phyloP scores from a whole-genome alignment of 129 eudicot genomes.

The Flaveria linearis region DNA sequence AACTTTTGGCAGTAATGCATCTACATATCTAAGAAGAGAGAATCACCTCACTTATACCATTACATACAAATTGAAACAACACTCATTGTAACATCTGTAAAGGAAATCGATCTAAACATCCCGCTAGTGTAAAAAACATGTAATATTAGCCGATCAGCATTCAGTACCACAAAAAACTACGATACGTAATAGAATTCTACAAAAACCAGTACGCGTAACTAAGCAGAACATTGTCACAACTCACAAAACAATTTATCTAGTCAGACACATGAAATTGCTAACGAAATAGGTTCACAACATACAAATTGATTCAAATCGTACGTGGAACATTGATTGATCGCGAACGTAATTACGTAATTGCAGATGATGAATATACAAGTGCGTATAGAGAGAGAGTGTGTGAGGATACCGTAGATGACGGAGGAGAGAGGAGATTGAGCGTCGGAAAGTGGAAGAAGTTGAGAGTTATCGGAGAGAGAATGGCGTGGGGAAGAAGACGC shows the following conservation, averaged over 20 bases:
- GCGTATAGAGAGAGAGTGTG: neutral
- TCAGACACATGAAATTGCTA: neutral
- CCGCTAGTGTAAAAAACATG: neutral
- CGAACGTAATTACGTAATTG: constrained; percentile 17
- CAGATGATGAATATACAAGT: constrained; percentile 11
- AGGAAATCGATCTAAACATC: neutral
- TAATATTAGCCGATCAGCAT: constrained; percentile 7
- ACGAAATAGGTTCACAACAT: neutral
- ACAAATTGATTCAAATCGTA: neutral
- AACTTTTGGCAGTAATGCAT: neutral
- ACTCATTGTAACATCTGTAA: neutral
- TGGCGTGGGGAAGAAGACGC: constrained; percentile 41
- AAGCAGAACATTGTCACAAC: constrained; percentile 6
- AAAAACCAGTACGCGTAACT: constrained; percentile 6
- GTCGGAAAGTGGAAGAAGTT: constrained; percentile 40
- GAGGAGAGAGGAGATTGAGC: constrained; percentile 52
- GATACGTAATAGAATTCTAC: neutral
- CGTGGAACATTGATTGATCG: constrained; percentile 1
- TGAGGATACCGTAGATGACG: constrained; percentile 37
- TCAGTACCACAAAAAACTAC: constrained; percentile 9
- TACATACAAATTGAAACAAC: constrained; percentile 3
- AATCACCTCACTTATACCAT: constrained; percentile 3
- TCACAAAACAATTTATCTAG: neutral
- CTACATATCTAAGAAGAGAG: constrained; percentile 9
- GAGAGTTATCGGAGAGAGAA: constrained; percentile 31